These are phyloP conservation scores for Entelexis paramagnoliae DNA, from an alignment of 1,139 yeast species.

Conservation along the genomic window DNA sequence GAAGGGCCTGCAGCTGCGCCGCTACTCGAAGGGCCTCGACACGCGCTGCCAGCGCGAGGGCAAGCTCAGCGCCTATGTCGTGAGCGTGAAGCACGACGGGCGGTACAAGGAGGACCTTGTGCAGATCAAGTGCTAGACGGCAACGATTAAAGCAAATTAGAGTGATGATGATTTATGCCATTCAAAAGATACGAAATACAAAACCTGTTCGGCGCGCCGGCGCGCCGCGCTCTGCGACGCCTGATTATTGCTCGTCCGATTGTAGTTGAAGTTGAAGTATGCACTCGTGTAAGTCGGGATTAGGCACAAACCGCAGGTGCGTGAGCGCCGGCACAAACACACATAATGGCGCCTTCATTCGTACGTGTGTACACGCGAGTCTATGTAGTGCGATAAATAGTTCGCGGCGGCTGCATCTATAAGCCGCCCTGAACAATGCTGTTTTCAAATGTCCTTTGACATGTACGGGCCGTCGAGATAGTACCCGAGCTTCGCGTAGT, in stretches of 20 bases:
- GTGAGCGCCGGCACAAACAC: too few species aligned
- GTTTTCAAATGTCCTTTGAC: slow-evolving; percentile 48
- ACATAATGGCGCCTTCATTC: too few species aligned
- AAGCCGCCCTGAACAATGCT: too few species aligned
- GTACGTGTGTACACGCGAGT: too few species aligned
- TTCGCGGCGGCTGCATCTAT: too few species aligned
- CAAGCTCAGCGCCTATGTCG: slow-evolving; percentile 52
- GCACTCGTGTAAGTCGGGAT: too few species aligned
- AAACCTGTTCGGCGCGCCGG: too few species aligned
- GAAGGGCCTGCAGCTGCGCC: slow-evolving; percentile 55
- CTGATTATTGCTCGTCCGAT: too few species aligned
- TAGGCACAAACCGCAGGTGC: too few species aligned
- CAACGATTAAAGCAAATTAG: background rate
- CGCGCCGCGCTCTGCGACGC: too few species aligned
- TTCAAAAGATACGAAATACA: too few species aligned
- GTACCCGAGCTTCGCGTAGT: slow-evolving; percentile 86
- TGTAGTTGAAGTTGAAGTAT: too few species aligned
- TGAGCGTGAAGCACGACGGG: slow-evolving; percentile 30
- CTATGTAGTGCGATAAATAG: background rate
- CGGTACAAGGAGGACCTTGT: slow-evolving; percentile 28
- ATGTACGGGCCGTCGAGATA: slow-evolving; percentile 90
- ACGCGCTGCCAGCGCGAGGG: slow-evolving; percentile 74
- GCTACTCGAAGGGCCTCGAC: slow-evolving; percentile 70
- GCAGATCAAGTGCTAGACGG: slow-evolving; percentile 28
- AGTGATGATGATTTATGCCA: background rate